Percentiles rank a stretch among this genome's conserved stretches.
These are phyloP conservation scores for Glarea lozoyensis DNA, from an alignment of 495 filamentous ascomycete species.

Conservation along the genomic window DNA sequence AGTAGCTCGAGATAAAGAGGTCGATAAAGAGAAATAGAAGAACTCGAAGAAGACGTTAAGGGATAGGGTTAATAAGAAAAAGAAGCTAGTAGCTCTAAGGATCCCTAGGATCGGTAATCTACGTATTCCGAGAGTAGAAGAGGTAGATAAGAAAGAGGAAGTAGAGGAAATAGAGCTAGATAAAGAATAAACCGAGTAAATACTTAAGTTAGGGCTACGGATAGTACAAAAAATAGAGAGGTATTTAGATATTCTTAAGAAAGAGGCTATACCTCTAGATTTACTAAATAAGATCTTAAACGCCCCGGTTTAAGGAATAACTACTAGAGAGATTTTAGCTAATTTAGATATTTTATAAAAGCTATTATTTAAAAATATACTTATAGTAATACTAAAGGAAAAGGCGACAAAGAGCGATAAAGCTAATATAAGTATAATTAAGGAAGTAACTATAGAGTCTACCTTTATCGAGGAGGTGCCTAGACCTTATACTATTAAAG, in stretches of 20 bases:
- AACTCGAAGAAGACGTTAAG: background rate
- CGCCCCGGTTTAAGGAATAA: background rate
- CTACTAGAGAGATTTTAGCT: background rate
- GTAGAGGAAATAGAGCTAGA: conserved; percentile 7
- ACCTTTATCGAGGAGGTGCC: background rate
- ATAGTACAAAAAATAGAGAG: background rate
- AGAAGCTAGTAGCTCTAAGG: background rate
- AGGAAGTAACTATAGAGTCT: background rate
- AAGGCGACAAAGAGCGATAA: background rate
- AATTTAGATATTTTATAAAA: background rate
- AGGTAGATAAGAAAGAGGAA: conserved; percentile 12
- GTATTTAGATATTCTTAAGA: background rate
- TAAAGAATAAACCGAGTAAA: background rate
- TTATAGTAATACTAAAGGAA: background rate
- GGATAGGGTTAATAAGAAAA: background rate
- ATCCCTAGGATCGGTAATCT: background rate
- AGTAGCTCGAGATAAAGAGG: background rate
- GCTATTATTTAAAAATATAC: background rate
- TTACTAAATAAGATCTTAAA: background rate
- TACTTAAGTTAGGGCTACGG: background rate
- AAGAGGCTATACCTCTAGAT: background rate
- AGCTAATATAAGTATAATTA: background rate
- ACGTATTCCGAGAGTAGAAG: conserved; percentile 3
- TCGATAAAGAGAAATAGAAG: background rate
- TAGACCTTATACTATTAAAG: background rate